Percentiles rank a stretch among this genome's conserved stretches.
Evolutionary conservation across 129 eudicot species (phyloP).

Genomic region (Escallonia rubra): DNA sequence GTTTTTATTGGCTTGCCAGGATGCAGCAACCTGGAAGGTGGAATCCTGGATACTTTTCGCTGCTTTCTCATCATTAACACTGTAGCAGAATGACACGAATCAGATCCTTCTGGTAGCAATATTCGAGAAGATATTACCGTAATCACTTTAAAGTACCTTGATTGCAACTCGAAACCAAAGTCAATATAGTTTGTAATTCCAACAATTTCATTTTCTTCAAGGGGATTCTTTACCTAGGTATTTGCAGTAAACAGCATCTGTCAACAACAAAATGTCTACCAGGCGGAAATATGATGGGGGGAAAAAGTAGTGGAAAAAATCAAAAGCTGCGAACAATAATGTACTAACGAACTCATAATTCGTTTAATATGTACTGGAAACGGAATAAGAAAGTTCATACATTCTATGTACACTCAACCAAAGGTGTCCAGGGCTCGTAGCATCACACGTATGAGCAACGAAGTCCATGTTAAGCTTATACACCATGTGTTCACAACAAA

Average conservation of each 20-base stretch:
- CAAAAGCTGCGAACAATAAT: neutral
- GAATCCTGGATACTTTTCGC: conserved; percentile 59
- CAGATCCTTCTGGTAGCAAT: conserved; percentile 8
- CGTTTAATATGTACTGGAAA: too few species aligned
- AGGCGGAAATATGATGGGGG: neutral
- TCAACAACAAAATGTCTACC: conserved; percentile 5
- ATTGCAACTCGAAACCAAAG: conserved; percentile 80
- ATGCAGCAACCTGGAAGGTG: conserved; percentile 88
- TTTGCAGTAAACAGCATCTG: conserved; percentile 12
- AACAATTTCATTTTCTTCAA: conserved; percentile 69
- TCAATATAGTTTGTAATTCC: conserved; percentile 92
- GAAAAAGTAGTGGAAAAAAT: neutral
- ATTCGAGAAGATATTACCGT: neutral
- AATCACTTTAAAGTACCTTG: conserved; percentile 46
- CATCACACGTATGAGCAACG: too few species aligned
- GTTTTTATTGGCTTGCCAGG: conserved; percentile 98
- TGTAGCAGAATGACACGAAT: conserved; percentile 18
- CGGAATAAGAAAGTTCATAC: too few species aligned
- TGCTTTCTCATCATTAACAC: conserved; percentile 52
- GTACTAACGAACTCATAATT: neutral
- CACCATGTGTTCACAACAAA: too few species aligned
- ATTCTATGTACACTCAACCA: too few species aligned
- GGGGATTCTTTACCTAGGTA: conserved; percentile 71
- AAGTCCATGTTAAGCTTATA: too few species aligned
- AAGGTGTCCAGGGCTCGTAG: too few species aligned